Evolutionary conservation across 768 basidiomycete species (phyloP).

Genomic region (Auriscalpium orientale): DNA sequence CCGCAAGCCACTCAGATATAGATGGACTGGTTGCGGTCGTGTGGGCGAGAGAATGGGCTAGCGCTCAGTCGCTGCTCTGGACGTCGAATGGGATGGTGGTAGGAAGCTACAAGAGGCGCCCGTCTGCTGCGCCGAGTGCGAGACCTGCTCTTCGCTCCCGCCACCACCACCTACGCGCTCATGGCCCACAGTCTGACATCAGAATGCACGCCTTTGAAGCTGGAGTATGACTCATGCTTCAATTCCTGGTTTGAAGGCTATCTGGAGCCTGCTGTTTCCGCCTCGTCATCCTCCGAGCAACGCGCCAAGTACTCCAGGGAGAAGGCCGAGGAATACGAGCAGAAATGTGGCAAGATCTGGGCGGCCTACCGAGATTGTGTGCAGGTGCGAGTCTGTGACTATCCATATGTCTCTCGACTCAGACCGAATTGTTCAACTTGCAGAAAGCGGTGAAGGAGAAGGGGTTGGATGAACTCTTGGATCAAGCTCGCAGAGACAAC

Average conservation of each 20-base stretch:
- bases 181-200: conserved; percentile 80
- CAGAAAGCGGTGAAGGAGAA: conserved; percentile 78
- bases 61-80: background rate
- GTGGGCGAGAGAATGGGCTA: background rate
- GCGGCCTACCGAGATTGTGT: conserved; percentile 73
- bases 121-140: too few relatives aligned
- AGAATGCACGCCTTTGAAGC: conserved; percentile 86
- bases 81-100: too few relatives aligned
- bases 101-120: too few relatives aligned
- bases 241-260: conserved; percentile 98
- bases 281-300: conserved; percentile 30
- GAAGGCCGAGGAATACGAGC: conserved; percentile 85
- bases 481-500: conserved; percentile 49
- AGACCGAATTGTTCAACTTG: background rate
- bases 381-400: conserved; percentile 48
- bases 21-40: background rate
- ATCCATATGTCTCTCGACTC: background rate
- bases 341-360: conserved; percentile 81
- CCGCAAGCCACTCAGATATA: background rate
- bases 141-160: background rate
- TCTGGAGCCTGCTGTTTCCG: conserved; percentile 66
- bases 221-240: conserved; percentile 89
- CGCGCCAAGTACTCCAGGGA: conserved; percentile 57
- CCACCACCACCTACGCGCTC: background rate
- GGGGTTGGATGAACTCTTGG: conserved; percentile 66